Evolutionary conservation across 2,329 filamentous ascomycete genomes (phyloP).

Genomic region (Neophaeococcomyces aloes): DNA sequence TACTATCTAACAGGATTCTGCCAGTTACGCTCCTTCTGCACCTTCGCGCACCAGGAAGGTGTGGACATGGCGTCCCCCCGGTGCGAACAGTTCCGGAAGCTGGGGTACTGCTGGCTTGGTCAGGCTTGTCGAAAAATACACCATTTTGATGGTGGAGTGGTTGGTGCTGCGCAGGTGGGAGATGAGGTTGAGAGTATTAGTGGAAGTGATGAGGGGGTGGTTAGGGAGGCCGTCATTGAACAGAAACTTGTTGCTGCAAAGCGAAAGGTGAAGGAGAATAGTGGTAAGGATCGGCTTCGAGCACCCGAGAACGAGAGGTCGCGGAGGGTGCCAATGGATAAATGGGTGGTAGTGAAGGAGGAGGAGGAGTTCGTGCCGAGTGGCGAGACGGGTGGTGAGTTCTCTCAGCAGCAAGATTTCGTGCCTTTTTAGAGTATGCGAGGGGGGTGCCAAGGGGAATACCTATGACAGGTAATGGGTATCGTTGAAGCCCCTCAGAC

Average conservation of each 20-base stretch:
- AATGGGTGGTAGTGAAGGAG: neutral
- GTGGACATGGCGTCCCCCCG: neutral
- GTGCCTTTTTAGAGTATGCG: neutral
- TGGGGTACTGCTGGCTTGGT: conserved; percentile 2
- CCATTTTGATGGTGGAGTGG: neutral
- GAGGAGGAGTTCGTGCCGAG: conserved; percentile 1
- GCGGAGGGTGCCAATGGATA: no score
- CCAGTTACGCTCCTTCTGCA: neutral
- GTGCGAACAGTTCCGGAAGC: conserved; percentile 2
- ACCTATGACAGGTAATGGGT: no score
- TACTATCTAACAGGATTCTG: conserved; percentile 3
- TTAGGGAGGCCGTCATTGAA: neutral
- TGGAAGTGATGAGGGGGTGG: neutral
- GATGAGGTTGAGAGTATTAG: neutral
- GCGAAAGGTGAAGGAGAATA: conserved; percentile 1
- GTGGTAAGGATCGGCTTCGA: neutral
- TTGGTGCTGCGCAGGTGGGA: neutral
- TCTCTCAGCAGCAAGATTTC: conserved; percentile 7
- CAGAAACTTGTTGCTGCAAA: neutral
- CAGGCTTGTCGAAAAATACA: conserved; percentile 4
- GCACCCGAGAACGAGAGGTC: no score
- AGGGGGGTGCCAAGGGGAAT: no score
- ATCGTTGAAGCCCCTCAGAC: no score
- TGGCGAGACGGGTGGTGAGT: conserved; percentile 3
- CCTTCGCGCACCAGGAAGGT: conserved; percentile 4